Evolutionary conservation across 441 rosid genomes (phyloP), one percentile per base, ranked within the genome.

Genomic region (Pelargonium cotyledonis): DNA sequence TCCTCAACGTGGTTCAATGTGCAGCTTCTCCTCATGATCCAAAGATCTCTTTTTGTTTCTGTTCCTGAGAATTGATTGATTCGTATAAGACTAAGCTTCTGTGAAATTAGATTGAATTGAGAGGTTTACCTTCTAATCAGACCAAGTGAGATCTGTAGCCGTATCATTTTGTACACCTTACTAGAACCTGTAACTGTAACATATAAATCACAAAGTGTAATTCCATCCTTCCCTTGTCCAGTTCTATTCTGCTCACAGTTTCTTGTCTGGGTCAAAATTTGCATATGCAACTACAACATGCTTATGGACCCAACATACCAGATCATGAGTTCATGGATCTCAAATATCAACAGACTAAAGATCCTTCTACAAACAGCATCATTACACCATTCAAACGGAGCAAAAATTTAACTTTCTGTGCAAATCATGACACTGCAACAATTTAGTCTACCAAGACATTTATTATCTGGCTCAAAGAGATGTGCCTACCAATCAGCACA

Each of bases 1-100:
- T 83, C 72, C 41, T 70, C 8, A 47, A 51, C 47, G 41, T 79
- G 70, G 66, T 79, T 55, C 68, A 64, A 7, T 67, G 26, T 6
- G 71, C 38, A 6, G 35, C 69, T 19, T 65, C 72, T 61, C 65
- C 70, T 60, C 51, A n/a, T 14, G 62, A 65, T 35, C 70, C 18
- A 19, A 65, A 21, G 62, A 44, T 41, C 15, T 40, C 4, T 1
- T 44, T 70, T 29, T 73, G 74, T 40, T 72, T 73, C 8, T 66
- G 19, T 58, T 12, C 21, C 63, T 58, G 63, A 58, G 63, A 12
- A 12, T n/a, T 6, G 38, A 35, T 4, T 35, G 38, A 35, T 35
- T 35, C 58, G 2, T 51, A 15, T 51, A 4, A 15, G 15, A 51
- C 18, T 14, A 51, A 51, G 58, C 15, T 51, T 51, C 16, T n/a